Conservation (phyloP, 2,329 filamentous ascomycete genomes). For the Colletotrichum paranaense region DNA sequence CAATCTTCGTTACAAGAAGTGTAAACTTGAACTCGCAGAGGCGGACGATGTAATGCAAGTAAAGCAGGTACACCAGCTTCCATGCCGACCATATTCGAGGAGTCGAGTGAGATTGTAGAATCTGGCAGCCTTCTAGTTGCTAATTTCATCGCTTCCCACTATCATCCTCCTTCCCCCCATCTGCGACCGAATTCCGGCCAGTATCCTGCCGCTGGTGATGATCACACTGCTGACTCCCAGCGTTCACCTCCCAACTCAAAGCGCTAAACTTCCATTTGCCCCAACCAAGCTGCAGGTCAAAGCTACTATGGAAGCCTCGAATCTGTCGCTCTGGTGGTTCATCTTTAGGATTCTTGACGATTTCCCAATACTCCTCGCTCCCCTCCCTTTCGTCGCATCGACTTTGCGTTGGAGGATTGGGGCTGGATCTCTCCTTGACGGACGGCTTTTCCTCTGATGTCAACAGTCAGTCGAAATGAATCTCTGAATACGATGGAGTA, state of each 20-base stretch:
- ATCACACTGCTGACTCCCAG: background rate
- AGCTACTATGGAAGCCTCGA: background rate
- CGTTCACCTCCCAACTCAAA: background rate
- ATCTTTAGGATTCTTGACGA: background rate
- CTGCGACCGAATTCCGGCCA: background rate
- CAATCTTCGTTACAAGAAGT: too few species aligned
- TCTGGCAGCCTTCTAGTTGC: background rate
- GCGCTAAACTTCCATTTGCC: background rate
- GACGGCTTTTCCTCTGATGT: background rate
- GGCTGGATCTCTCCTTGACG: background rate
- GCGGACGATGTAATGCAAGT: background rate
- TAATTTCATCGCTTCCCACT: background rate
- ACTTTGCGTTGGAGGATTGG: background rate
- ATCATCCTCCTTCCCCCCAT: background rate
- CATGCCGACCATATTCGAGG: background rate
- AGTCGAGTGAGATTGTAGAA: background rate
- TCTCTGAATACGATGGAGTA: too few species aligned
- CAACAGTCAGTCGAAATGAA: background rate
- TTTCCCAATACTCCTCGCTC: background rate
- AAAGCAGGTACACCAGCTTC: background rate
- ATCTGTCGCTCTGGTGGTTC: background rate
- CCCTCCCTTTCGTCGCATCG: background rate
- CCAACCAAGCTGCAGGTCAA: constrained; percentile 5
- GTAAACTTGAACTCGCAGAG: too few species aligned
- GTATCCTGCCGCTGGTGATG: background rate